phyloP scores from a whole-genome alignment of 208 protist species.

The Eutreptiella sp. region DNA sequence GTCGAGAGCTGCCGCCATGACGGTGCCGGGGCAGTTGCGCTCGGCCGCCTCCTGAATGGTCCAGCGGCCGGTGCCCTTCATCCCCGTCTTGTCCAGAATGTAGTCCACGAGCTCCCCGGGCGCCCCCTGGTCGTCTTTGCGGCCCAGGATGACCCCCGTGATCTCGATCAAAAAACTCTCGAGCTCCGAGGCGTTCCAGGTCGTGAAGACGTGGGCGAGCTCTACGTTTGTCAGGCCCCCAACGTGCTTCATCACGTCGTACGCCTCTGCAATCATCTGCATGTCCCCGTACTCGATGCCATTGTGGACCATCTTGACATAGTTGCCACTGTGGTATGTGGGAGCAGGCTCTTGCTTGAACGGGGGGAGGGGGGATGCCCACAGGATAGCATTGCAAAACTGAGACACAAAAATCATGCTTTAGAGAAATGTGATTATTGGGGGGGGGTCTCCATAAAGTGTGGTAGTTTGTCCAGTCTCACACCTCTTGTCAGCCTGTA shows the following conservation, averaged over 20 bases:
- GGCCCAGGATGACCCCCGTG: slow-evolving; percentile 82
- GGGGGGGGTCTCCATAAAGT: no score
- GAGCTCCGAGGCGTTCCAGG: slow-evolving; percentile 92
- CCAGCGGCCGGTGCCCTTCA: slow-evolving; percentile 97
- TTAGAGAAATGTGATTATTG: no score
- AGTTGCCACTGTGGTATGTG: no score
- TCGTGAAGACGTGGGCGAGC: slow-evolving; percentile 75
- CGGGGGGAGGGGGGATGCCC: no score
- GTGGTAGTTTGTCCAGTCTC: no score
- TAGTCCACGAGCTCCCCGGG: slow-evolving; percentile 76
- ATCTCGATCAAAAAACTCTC: slow-evolving; percentile 97
- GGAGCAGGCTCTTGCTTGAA: no score
- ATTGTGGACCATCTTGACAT: slow-evolving; percentile 99
- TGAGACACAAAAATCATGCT: no score
- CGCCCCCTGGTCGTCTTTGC: slow-evolving; percentile 69
- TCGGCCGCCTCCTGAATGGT: slow-evolving; percentile 89
- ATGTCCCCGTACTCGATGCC: slow-evolving; percentile 99
- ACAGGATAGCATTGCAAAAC: no score
- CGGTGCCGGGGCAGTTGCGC: slow-evolving; percentile 71
- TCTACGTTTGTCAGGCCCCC: slow-evolving; percentile 80
- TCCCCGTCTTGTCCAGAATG: slow-evolving; percentile 90
- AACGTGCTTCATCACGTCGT: slow-evolving; percentile 78
- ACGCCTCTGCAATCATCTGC: slow-evolving; percentile 92
- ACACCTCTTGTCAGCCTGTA: no score
- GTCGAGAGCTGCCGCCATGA: slow-evolving; percentile 84